Percentiles rank a stretch among this genome's conserved stretches.
Evolutionary conservation across 1,284 basidiomycete species (phyloP).

Genomic region (Puccinia triticina): DNA sequence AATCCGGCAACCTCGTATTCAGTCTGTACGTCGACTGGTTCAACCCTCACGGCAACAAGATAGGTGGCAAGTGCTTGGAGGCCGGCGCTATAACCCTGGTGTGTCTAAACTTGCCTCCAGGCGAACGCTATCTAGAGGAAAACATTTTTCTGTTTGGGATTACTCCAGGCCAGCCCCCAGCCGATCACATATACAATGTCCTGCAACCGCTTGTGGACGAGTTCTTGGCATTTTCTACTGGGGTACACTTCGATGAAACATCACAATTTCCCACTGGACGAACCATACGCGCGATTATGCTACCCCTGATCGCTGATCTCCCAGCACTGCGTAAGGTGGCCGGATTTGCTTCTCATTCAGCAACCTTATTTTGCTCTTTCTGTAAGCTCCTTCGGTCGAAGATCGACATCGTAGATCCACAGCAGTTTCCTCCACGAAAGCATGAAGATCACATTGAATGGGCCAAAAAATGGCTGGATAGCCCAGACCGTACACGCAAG

Average conservation of each 20-base stretch:
- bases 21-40: slow-evolving; percentile 1
- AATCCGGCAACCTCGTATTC: slow-evolving; percentile 25
- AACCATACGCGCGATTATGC: slow-evolving; percentile 3
- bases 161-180: slow-evolving; percentile 13
- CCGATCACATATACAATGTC: slow-evolving; percentile 7
- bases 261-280: not conserved
- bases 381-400: not conserved
- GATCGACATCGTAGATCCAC: not conserved
- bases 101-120: too few relatives aligned
- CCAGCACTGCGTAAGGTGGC: slow-evolving; percentile 34
- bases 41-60: too few relatives aligned
- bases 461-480: not conserved
- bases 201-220: slow-evolving; percentile 1
- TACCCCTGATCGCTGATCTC: slow-evolving; percentile 24
- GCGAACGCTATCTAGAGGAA: too few relatives aligned
- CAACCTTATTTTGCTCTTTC: too few relatives aligned
- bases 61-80: too few relatives aligned
- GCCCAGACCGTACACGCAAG: not conserved
- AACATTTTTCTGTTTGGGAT: not conserved
- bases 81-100: too few relatives aligned
- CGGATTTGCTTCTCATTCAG: slow-evolving; percentile 3
- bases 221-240: not conserved
- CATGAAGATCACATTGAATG: slow-evolving; percentile 4
- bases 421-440: not conserved
- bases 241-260: slow-evolving; percentile 6